Evolutionary conservation across 306 rosid species (phyloP).

Genomic region (Ammopiptanthus mongolicus): DNA sequence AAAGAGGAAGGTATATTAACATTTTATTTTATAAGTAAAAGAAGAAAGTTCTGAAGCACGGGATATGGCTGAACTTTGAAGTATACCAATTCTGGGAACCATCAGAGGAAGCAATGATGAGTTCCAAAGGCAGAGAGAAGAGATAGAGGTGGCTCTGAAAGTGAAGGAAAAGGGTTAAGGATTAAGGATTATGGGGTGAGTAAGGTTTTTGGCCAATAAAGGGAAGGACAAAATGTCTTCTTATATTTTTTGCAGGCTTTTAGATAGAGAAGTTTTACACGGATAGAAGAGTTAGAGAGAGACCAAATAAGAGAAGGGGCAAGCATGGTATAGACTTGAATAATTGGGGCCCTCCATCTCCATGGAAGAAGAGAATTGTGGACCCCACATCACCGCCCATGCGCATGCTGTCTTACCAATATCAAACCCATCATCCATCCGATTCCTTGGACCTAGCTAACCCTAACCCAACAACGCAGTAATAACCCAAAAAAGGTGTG

Average conservation of each 20-base stretch:
- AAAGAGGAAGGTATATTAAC: neutral
- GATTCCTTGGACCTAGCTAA: constrained; percentile 79
- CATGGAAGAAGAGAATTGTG: constrained; percentile 6
- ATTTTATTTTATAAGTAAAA: neutral
- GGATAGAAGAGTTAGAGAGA: neutral
- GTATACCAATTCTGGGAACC: constrained; percentile 25
- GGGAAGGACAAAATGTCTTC: constrained; percentile 12
- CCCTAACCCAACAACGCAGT: constrained; percentile 57
- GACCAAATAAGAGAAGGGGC: neutral
- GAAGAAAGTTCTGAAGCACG: constrained; percentile 27
- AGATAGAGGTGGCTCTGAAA: neutral
- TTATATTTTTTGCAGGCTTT: constrained; percentile 31
- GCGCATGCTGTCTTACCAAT: constrained; percentile 68
- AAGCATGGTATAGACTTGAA: constrained; percentile 24
- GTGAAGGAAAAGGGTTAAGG: neutral
- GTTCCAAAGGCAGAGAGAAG: constrained; percentile 13
- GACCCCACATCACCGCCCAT: constrained; percentile 84
- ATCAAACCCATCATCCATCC: constrained; percentile 58
- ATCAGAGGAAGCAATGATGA: constrained; percentile 30
- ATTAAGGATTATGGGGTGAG: neutral
- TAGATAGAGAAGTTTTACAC: neutral
- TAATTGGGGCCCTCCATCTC: constrained; percentile 11
- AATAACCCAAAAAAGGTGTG: constrained; percentile 23
- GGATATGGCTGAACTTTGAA: constrained; percentile 30
- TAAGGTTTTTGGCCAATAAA: constrained; percentile 26